Percentiles rank a stretch among this genome's conserved stretches.
These are phyloP conservation scores for Graphilbum fragrans DNA, from an alignment of 2,329 filamentous ascomycete species.

Conservation along the genomic window DNA sequence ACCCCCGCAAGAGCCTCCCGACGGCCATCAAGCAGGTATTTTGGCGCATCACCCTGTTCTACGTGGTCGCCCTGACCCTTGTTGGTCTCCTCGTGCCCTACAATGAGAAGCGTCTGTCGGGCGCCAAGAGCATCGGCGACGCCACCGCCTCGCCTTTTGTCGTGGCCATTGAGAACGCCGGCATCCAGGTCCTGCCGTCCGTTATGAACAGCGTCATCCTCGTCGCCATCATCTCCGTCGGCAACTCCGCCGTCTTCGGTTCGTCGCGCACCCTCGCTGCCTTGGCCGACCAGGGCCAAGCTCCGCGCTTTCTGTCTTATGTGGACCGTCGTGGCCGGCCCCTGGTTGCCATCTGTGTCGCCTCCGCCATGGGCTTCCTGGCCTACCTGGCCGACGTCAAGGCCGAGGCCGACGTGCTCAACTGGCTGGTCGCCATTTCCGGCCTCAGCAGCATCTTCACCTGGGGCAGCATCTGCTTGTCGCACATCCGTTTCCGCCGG, in stretches of 20 bases:
- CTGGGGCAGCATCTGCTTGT: conserved; percentile 76
- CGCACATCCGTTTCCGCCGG: conserved; percentile 80
- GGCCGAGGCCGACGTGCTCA: conserved; percentile 51
- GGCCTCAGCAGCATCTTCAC: conserved; percentile 66
- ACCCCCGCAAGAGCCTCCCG: conserved; percentile 69
- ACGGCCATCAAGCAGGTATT: conserved; percentile 89
- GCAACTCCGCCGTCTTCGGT: conserved; percentile 85
- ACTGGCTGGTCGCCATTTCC: conserved; percentile 69
- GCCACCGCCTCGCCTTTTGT: conserved; percentile 80
- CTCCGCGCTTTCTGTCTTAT: conserved; percentile 64
- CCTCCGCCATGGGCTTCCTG: conserved; percentile 58
- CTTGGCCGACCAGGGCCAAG: conserved; percentile 77
- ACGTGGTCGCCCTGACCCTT: conserved; percentile 68
- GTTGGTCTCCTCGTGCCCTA: conserved; percentile 76
- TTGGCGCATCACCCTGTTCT: conserved; percentile 87
- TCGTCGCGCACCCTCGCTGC: conserved; percentile 83
- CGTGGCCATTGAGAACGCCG: conserved; percentile 77
- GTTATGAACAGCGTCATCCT: conserved; percentile 95
- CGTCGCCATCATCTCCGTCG: conserved; percentile 78
- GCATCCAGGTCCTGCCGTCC: conserved; percentile 68
- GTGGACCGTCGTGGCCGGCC: conserved; percentile 75
- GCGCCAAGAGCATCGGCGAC: conserved; percentile 44
- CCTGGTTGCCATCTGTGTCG: conserved; percentile 57
- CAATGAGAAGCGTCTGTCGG: conserved; percentile 50
- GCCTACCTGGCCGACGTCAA: conserved; percentile 61